phyloP scores from a whole-genome alignment of 371 early-diverging fungal genomes.

The Blakeslea trispora region DNA sequence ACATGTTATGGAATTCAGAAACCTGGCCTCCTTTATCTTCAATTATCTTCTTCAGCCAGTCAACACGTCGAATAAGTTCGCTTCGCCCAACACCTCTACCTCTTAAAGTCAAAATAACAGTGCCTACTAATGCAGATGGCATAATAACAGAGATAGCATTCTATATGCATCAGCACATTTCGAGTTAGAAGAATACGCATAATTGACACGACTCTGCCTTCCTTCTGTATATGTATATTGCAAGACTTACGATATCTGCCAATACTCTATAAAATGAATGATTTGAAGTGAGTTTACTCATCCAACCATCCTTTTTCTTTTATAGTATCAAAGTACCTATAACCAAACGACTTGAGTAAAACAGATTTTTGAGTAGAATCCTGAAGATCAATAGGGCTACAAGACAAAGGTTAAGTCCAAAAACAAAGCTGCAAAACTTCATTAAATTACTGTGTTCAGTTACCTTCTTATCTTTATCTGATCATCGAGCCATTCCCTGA shows the following conservation, averaged over 20 bases:
- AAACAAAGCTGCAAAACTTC: too few relatives aligned
- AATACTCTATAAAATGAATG: constrained; percentile 48
- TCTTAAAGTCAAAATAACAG: constrained; percentile 79
- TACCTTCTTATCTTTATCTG: constrained; percentile 57
- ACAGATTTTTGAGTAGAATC: constrained; percentile 37
- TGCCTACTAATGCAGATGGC: constrained; percentile 86
- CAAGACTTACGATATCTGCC: constrained; percentile 67
- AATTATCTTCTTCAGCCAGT: constrained; percentile 76
- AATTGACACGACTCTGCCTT: too few relatives aligned
- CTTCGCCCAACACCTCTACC: constrained; percentile 84
- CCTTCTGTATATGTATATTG: too few relatives aligned
- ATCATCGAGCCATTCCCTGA: constrained; percentile 67
- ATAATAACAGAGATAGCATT: constrained; percentile 75
- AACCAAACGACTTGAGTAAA: constrained; percentile 58
- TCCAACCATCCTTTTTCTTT: not conserved
- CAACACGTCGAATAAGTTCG: constrained; percentile 80
- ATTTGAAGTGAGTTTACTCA: not conserved
- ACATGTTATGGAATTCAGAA: constrained; percentile 80
- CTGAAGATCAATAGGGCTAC: constrained; percentile 37
- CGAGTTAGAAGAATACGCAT: not conserved
- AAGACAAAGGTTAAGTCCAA: not conserved
- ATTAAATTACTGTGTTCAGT: not conserved
- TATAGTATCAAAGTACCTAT: constrained; percentile 34
- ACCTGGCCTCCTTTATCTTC: constrained; percentile 77
- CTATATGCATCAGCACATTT: constrained; percentile 29